Percentiles rank a stretch among this genome's conserved stretches.
phyloP scores from a whole-genome alignment of 1,139 yeast genomes.

The Candida smagusa region DNA sequence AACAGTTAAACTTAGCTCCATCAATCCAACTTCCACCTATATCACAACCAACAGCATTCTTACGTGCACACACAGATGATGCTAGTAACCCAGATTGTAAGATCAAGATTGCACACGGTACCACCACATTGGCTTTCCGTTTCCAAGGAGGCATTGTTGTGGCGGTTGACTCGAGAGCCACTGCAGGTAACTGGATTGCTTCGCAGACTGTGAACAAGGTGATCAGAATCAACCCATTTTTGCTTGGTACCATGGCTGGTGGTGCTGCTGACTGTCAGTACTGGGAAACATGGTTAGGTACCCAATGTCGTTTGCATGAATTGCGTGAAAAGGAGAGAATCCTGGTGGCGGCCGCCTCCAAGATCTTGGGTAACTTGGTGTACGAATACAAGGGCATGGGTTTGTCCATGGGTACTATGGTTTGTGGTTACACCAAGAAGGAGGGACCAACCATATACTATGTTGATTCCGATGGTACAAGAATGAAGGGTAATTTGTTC shows the following conservation, averaged over 20 bases:
- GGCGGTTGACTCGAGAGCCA: slow-evolving; percentile 96
- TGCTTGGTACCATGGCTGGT: slow-evolving; percentile 98
- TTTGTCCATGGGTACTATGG: slow-evolving; percentile 98
- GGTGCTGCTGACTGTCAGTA: slow-evolving; percentile 99
- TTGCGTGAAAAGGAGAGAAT: slow-evolving; percentile 91
- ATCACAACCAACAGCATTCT: slow-evolving; percentile 87
- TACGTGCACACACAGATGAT: slow-evolving; percentile 98
- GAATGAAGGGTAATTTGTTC: slow-evolving; percentile 90
- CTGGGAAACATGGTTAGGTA: slow-evolving; percentile 99
- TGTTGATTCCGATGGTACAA: slow-evolving; percentile 96
- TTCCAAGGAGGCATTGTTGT: slow-evolving; percentile 95
- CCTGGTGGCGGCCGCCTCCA: slow-evolving; percentile 95
- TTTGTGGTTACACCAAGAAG: slow-evolving; percentile 92
- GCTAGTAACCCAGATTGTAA: slow-evolving; percentile 88
- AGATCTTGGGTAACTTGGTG: slow-evolving; percentile 85
- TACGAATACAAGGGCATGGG: slow-evolving; percentile 97
- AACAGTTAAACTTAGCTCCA: slow-evolving; percentile 52
- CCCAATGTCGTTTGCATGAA: slow-evolving; percentile 94
- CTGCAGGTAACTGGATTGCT: slow-evolving; percentile 98
- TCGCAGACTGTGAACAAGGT: slow-evolving; percentile 98
- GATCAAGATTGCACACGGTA: slow-evolving; percentile 97
- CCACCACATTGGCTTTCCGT: slow-evolving; percentile 94
- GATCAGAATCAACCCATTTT: slow-evolving; percentile 90
- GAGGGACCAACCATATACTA: slow-evolving; percentile 95
- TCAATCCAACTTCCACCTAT: slow-evolving; percentile 76